Conservation (phyloP, 306 rosid genomes). For the Castanopsis chinensis region DNA sequence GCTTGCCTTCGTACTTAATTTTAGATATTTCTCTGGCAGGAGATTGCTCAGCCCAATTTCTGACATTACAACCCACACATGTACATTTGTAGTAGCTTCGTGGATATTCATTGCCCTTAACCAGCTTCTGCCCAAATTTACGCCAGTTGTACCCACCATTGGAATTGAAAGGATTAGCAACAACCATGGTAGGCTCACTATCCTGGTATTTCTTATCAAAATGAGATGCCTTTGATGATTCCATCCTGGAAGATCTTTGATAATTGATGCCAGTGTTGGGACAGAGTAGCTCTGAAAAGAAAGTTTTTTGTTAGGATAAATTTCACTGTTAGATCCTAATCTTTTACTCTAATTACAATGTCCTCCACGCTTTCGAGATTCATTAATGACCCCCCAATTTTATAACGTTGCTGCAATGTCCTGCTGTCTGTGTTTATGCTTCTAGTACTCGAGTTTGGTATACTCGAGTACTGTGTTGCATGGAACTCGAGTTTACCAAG, state of each 20-base stretch:
- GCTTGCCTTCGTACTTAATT: slow-evolving; percentile 89
- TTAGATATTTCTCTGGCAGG: slow-evolving; percentile 76
- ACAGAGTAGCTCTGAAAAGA: too few species aligned
- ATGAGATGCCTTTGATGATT: slow-evolving; percentile 45
- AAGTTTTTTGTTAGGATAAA: too few species aligned
- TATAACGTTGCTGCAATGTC: too few species aligned
- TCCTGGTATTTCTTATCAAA: slow-evolving; percentile 60
- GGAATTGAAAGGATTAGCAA: slow-evolving; percentile 54
- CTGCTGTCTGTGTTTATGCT: too few species aligned
- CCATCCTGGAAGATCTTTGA: slow-evolving; percentile 18
- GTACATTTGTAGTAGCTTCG: slow-evolving; percentile 97
- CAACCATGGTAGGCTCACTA: slow-evolving; percentile 24
- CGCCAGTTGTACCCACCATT: slow-evolving; percentile 95
- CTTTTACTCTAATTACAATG: too few species aligned
- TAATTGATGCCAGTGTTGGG: too few species aligned
- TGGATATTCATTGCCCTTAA: slow-evolving; percentile 91
- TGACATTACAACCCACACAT: slow-evolving; percentile 75
- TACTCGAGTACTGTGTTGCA: too few species aligned
- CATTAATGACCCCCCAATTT: too few species aligned
- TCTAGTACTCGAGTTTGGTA: too few species aligned
- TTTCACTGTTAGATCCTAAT: too few species aligned
- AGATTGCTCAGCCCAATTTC: slow-evolving; percentile 88
- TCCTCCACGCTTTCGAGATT: too few species aligned
- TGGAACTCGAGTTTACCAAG: too few species aligned
- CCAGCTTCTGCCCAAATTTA: slow-evolving; percentile 95